These are phyloP conservation scores for Tylopilus balloui DNA, from an alignment of 768 basidiomycete species.

Conservation along the genomic window DNA sequence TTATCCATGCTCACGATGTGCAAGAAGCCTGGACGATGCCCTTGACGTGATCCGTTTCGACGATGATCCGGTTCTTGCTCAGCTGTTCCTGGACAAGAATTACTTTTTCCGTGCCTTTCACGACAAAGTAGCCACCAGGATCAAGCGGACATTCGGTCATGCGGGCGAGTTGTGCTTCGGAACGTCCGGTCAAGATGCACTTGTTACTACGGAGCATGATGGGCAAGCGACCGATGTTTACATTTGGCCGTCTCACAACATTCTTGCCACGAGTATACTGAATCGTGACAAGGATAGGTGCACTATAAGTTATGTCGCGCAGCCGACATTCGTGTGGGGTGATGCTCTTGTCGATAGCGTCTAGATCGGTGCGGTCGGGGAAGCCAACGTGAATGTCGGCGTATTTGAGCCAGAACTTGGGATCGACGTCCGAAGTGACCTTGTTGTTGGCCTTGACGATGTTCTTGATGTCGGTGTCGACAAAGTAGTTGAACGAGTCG, in stretches of 20 bases:
- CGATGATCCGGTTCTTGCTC: conserved; percentile 98
- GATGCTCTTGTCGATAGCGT: conserved; percentile 72
- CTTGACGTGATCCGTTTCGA: conserved; percentile 89
- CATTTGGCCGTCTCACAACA: conserved; percentile 76
- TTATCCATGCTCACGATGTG: conserved; percentile 68
- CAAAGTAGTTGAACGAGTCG: conserved; percentile 98
- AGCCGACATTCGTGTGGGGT: conserved; percentile 97
- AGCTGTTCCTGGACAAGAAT: conserved; percentile 98
- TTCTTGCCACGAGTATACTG: conserved; percentile 91
- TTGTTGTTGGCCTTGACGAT: conserved; percentile 92
- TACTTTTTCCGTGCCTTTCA: conserved; percentile 98
- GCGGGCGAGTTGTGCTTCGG: conserved; percentile 77
- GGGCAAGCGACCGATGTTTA: conserved; percentile 86
- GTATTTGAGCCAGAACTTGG: conserved; percentile 94
- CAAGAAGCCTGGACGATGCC: conserved; percentile 91
- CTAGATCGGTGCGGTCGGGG: conserved; percentile 83
- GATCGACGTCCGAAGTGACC: conserved; percentile 95
- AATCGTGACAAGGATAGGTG: conserved; percentile 89
- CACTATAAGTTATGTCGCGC: conserved; percentile 91
- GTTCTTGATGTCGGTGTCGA: conserved; percentile 94
- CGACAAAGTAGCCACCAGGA: conserved; percentile 99
- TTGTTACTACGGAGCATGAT: conserved; percentile 97
- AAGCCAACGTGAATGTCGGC: conserved; percentile 91
- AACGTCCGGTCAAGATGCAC: conserved; percentile 79
- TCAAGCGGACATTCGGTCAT: conserved; percentile 98